Evolutionary conservation across 2,329 filamentous ascomycete genomes (phyloP), one percentile per base, ranked within the genome.

Genomic region (Fusarium sp.): DNA sequence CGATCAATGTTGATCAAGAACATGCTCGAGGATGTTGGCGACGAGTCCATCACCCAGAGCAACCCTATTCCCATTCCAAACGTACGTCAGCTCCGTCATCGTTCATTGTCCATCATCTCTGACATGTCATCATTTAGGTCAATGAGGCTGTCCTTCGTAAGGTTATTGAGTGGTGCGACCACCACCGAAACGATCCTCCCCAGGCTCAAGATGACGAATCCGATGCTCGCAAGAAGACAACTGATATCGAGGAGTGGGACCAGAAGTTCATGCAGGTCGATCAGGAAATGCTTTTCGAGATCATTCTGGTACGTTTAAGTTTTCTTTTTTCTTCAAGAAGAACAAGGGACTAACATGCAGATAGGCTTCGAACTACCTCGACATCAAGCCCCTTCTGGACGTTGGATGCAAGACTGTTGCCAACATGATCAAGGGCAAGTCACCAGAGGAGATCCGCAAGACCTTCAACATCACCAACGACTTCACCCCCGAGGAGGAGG

Each of bases 381-480:
- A 99, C 74, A 99, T 99, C 85, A 99, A 98, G 88, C 92, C 94
- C 2, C 91, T 99, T 2, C 91, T 99, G 30, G 96, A 99, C 71
- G 95, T 98, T 63, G 96, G 96, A 67, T 99, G 96, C 89, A 99
- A 99, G 89, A 99, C 96, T 0, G 96, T 99, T 16, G 96, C 96
- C 67, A 99, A 99, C 84, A 99, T 99, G 96, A 99, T 99, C 86
- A 99, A 99, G 92, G 96, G 96, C 83, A 99, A 99, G 87, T 97
- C 94, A 0, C 96, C 96, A 4, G 96, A 99, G 80, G 96, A 99
- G 85, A 99, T 99, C 76, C 92, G 96, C 52, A 99, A 98, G 87
- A 99, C 96, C 0, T 99, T 99, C 86, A 99, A 99, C 84, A 99
- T 99, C 77, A 96, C 97, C 77, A 99, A 99, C 76, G 96, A 99